Evolutionary conservation across 352 stramenopile species (phyloP).

Genomic region (Globisporangium okanoganense): DNA sequence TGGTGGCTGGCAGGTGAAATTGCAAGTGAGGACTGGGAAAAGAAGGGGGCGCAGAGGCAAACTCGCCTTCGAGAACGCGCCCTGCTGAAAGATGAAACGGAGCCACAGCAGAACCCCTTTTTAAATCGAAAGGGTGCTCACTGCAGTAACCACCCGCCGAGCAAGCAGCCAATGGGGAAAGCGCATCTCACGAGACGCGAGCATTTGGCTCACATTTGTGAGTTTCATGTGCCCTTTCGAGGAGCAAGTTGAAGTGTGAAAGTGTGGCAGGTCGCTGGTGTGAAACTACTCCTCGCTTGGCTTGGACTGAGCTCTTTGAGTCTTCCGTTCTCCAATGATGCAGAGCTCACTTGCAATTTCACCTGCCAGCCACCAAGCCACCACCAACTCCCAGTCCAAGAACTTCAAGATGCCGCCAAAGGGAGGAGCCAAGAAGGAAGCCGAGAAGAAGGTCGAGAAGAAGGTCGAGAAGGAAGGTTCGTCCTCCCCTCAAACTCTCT

Average conservation of each 20-base stretch:
- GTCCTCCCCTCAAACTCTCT: background rate
- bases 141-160: too few relatives aligned
- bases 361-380: background rate
- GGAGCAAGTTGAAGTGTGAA: too few relatives aligned
- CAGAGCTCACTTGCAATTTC: background rate
- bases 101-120: too few relatives aligned
- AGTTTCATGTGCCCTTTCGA: too few relatives aligned
- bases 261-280: too few relatives aligned
- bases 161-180: too few relatives aligned
- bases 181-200: too few relatives aligned
- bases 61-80: background rate
- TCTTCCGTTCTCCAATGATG: background rate
- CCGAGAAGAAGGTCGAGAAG: constrained; percentile 25
- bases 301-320: too few relatives aligned
- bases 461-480: constrained; percentile 22
- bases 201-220: too few relatives aligned
- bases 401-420: constrained; percentile 14
- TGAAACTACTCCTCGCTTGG: too few relatives aligned
- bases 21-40: background rate
- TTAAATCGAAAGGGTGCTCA: too few relatives aligned
- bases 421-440: constrained; percentile 17
- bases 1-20: background rate
- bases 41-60: background rate
- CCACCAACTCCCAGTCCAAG: background rate
- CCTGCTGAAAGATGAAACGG: too few relatives aligned